These are phyloP conservation scores for Xylaria sp. DNA, from an alignment of 2,329 filamentous ascomycete species.

Conservation along the genomic window DNA sequence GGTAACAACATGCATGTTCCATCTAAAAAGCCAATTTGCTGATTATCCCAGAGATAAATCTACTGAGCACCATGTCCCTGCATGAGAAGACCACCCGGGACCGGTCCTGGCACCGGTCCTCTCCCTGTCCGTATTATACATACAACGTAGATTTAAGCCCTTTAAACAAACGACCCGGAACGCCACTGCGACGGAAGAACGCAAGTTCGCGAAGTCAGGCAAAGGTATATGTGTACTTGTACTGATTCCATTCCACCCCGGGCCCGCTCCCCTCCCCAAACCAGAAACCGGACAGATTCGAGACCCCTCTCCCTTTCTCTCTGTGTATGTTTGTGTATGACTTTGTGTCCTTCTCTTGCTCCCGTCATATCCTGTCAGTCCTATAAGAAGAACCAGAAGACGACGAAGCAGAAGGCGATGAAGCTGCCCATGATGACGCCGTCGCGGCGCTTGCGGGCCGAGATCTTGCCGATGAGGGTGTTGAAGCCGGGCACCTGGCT, in stretches of 20 bases:
- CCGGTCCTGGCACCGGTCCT: background rate
- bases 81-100: background rate
- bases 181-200: background rate
- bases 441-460: slow-evolving; percentile 91
- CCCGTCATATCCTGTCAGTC: too few species aligned
- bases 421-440: slow-evolving; percentile 91
- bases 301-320: background rate
- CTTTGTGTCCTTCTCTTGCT: too few species aligned
- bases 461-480: slow-evolving; percentile 87
- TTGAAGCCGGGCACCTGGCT: slow-evolving; percentile 94
- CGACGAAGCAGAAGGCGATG: slow-evolving; percentile 87
- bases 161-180: background rate
- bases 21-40: background rate
- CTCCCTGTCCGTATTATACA: background rate
- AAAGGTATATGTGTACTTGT: background rate
- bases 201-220: background rate
- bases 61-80: background rate
- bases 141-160: background rate
- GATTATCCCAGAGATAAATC: background rate
- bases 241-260: too few species aligned
- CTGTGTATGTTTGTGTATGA: too few species aligned
- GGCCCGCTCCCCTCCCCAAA: background rate
- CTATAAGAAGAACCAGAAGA: slow-evolving; percentile 80
- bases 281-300: background rate
- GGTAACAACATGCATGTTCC: background rate